A percentile compares a stretch with the other conserved stretches of the same genome.
phyloP scores from a whole-genome alignment of 106 monocot species.

The Platanthera guangdongensis region DNA sequence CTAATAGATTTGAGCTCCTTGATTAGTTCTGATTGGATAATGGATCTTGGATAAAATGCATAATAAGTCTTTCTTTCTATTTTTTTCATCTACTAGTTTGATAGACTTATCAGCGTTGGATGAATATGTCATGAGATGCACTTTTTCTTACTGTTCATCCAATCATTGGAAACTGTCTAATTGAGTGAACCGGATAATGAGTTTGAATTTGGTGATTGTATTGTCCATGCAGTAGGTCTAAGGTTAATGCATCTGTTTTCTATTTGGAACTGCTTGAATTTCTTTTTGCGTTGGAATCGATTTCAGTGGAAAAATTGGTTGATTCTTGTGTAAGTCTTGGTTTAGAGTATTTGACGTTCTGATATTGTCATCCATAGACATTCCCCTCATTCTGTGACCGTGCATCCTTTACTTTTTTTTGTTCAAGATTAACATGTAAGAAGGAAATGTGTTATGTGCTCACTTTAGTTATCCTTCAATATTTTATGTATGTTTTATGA shows the following conservation, averaged over 20 bases:
- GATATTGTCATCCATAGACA: neutral
- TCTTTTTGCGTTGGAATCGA: neutral
- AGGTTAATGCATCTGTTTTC: neutral
- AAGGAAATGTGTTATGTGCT: no score
- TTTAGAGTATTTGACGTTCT: neutral
- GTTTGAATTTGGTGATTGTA: neutral
- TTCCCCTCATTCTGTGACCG: neutral
- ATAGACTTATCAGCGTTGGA: slow-evolving; percentile 26
- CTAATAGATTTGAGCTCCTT: slow-evolving; percentile 71
- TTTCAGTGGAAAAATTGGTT: neutral
- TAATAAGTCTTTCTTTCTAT: neutral
- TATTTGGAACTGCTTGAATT: neutral
- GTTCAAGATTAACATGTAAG: neutral
- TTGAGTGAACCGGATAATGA: neutral
- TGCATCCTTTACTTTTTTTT: neutral
- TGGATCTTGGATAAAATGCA: slow-evolving; percentile 38
- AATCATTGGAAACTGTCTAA: neutral
- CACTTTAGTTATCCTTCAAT: no score
- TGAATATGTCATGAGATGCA: neutral
- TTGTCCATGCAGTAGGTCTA: no score
- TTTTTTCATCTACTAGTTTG: neutral
- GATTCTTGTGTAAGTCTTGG: neutral
- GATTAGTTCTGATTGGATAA: neutral
- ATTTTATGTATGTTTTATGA: no score
- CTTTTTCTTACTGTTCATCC: no score